Evolutionary conservation across 805 yeast species (phyloP).

Genomic region (Danielozyma ontarioensis): DNA sequence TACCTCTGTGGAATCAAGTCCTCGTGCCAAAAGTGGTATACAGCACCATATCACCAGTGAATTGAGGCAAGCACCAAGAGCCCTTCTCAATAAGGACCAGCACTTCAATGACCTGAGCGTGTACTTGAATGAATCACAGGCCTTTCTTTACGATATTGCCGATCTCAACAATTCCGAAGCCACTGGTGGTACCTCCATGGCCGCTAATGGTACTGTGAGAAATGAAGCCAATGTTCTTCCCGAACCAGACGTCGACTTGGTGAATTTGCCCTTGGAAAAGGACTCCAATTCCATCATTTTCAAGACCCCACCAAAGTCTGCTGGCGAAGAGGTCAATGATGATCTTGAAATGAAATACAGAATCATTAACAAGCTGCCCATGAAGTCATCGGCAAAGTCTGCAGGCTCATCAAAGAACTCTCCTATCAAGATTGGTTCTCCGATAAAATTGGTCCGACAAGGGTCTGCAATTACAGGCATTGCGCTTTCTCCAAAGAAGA

Average conservation of each 20-base stretch:
- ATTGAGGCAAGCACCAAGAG: conserved; percentile 23
- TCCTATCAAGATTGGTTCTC: conserved; percentile 38
- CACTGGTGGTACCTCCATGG: not conserved
- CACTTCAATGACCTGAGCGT: conserved; percentile 21
- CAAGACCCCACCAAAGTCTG: conserved; percentile 10
- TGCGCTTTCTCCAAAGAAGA: conserved; percentile 5
- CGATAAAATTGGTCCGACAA: conserved; percentile 27
- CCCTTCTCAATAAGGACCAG: conserved; percentile 24
- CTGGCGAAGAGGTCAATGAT: conserved; percentile 9
- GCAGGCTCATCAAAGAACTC: conserved; percentile 9
- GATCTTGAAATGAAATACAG: conserved; percentile 2
- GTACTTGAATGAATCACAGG: conserved; percentile 4
- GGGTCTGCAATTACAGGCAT: conserved; percentile 24
- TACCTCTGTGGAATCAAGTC: conserved; percentile 12
- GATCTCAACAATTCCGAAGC: conserved; percentile 1
- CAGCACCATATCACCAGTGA: conserved; percentile 35
- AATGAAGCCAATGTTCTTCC: not conserved
- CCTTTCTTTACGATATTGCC: not conserved
- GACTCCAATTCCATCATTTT: not conserved
- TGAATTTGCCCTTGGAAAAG: no score
- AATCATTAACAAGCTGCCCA: conserved; percentile 1
- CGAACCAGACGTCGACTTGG: not conserved
- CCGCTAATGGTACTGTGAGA: not conserved
- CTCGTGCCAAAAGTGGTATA: conserved; percentile 36
- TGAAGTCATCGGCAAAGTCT: not conserved